Conservation (phyloP, 176 grass and related monocot genomes). For the Carex pumila region DNA sequence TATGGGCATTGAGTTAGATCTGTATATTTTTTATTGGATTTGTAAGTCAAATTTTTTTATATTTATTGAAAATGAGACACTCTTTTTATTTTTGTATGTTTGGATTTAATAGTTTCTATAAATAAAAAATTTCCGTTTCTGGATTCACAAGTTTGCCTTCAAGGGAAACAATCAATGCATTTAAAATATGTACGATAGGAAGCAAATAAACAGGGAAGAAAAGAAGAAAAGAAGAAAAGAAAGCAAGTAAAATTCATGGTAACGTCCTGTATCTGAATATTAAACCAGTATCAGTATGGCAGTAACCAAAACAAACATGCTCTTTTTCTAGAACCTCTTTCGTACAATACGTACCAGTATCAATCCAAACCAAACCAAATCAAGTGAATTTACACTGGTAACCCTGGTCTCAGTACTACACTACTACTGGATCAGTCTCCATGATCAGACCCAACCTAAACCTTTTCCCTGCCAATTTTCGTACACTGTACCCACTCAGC, state of each 20-base stretch:
- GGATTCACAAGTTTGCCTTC: background rate
- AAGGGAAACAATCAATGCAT: no score
- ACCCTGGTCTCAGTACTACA: background rate
- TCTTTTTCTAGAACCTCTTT: conserved; percentile 4
- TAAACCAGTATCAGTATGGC: background rate
- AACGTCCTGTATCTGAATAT: background rate
- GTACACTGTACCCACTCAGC: background rate
- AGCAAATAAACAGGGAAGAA: no score
- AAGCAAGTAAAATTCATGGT: background rate
- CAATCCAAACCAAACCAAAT: no score
- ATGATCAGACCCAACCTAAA: conserved; percentile 10
- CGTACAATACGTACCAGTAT: background rate
- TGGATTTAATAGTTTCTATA: no score
- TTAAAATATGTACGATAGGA: no score
- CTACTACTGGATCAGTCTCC: background rate
- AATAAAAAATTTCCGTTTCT: background rate
- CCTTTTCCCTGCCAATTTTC: background rate
- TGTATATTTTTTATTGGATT: no score
- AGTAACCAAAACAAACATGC: conserved; percentile 4
- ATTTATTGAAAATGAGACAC: no score
- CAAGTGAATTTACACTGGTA: background rate
- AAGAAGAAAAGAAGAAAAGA: no score
- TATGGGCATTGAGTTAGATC: no score
- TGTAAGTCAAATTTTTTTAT: no score
- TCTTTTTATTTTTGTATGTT: no score